These are phyloP conservation scores for Parietaria judaica DNA, from an alignment of 306 rosid species.

Conservation along the genomic window DNA sequence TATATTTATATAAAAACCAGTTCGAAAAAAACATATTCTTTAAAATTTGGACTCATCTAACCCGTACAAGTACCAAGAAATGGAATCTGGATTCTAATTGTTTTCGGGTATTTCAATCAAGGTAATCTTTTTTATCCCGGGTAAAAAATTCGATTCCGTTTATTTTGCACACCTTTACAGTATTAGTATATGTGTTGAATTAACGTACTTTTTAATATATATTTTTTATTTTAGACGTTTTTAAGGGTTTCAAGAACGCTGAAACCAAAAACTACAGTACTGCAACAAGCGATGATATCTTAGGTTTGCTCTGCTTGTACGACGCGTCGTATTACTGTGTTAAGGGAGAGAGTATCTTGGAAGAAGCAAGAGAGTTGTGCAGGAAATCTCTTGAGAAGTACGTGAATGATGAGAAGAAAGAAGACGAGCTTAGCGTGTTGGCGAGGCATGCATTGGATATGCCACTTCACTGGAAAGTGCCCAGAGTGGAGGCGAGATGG, in stretches of 20 bases:
- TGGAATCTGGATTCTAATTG: not conserved
- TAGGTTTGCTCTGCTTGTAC: constrained; percentile 24
- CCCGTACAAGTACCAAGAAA: not conserved
- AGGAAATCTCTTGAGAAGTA: constrained; percentile 7
- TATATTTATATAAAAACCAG: too few species aligned
- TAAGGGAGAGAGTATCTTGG: constrained; percentile 24
- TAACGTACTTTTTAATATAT: too few species aligned
- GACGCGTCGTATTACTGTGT: constrained; percentile 26
- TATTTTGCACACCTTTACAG: too few species aligned
- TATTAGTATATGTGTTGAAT: too few species aligned
- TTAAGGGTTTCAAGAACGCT: constrained; percentile 12
- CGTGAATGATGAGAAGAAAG: not conserved
- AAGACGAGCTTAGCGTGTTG: not conserved
- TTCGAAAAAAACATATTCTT: too few species aligned
- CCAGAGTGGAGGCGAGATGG: not conserved
- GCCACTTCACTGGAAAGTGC: constrained; percentile 5
- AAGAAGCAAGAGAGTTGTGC: constrained; percentile 19
- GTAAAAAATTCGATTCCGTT: too few species aligned
- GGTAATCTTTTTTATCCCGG: too few species aligned
- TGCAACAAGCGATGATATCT: not conserved
- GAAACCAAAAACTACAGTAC: constrained; percentile 3
- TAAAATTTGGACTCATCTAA: too few species aligned
- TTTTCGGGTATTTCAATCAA: too few species aligned
- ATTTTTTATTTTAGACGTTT: constrained; percentile 9
- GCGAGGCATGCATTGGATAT: not conserved